Evolutionary conservation across 179 eudicot species (phyloP).

Genomic region (Pouteria campechiana): DNA sequence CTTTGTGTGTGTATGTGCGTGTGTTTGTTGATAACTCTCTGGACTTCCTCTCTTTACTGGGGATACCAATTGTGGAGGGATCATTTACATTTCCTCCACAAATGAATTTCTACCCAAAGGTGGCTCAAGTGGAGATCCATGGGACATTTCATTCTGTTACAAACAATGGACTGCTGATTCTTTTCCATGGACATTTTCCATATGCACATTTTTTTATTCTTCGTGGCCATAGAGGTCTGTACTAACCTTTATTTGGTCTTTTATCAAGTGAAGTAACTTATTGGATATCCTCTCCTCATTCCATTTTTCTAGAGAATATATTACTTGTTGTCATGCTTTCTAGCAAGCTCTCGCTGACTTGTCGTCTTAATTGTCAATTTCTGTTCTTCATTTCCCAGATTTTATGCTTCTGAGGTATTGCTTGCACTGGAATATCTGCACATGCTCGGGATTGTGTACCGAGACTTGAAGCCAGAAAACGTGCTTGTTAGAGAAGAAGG

Average conservation of each 20-base stretch:
- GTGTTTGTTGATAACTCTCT: too few species aligned
- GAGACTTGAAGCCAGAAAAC: constrained; percentile 67
- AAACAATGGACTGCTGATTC: too few species aligned
- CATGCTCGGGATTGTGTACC: constrained; percentile 64
- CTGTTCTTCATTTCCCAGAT: constrained; percentile 20
- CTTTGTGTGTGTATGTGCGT: too few species aligned
- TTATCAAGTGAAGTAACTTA: neutral
- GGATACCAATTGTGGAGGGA: too few species aligned
- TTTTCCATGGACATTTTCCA: too few species aligned
- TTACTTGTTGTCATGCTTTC: too few species aligned
- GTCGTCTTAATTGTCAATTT: neutral
- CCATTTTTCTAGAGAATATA: neutral
- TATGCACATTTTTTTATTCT: neutral
- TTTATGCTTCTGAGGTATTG: constrained; percentile 53
- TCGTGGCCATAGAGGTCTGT: neutral
- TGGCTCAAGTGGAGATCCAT: too few species aligned
- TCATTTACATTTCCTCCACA: too few species aligned
- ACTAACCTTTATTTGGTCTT: neutral
- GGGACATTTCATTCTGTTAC: too few species aligned
- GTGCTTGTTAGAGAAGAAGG: constrained; percentile 65
- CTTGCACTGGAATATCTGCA: constrained; percentile 66
- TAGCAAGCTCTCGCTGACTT: too few species aligned
- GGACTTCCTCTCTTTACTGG: too few species aligned
- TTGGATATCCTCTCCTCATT: neutral
- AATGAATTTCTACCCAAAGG: too few species aligned